Base-by-base conservation (phyloP, 129 eudicot genomes). In the Lactuca sativa region DNA sequence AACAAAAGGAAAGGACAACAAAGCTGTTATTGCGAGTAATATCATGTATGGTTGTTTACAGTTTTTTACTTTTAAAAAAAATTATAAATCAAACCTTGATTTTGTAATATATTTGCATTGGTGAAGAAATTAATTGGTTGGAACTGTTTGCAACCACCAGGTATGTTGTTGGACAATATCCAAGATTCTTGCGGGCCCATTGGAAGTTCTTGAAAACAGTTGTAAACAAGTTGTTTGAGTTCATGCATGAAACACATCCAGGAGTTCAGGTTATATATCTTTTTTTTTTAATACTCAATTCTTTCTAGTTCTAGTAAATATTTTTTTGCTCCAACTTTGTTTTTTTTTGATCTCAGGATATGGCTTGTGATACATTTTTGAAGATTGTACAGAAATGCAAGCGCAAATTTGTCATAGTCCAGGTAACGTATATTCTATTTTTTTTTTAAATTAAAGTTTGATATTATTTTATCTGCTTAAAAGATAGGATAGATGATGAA, bases 141-240 rank as follows among this genome's bases (percentile, higher is more conserved):
- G 58, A 6, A 48, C 18, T 4, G 49, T 70, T 73, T 69, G 78
- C 55, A 49, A 30, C 63, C 56, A 51, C 34, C 80, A 93, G 99
- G 99, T 93, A 95, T 82, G 99, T 95, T 71, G 99, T 95, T 78
- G 99, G 99, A 51, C 99, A 95, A 71, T 95, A 95, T 61, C 99
- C 99, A 25, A 82, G 99, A 73, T 95, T 95, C 82, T 74, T 95
- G 68, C 83, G 99, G 66, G 97, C 97, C 52, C 99, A 95, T 58
- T 95, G 99, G 99, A 95, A 95, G 82, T 95, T 95, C 56, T 73
- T 95, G 81, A 95, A 95, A 78, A 95, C 99, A 13, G 99, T 95
- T 81, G 87, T 95, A 33, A 90, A 95, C 81, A 95, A 95, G 86
- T 66, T 95, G 67, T 95, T 95, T 77, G 99, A 95, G 80, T 95